Evolutionary conservation across 2,329 filamentous ascomycete species (phyloP).

Genomic region (Fusarium globosum): DNA sequence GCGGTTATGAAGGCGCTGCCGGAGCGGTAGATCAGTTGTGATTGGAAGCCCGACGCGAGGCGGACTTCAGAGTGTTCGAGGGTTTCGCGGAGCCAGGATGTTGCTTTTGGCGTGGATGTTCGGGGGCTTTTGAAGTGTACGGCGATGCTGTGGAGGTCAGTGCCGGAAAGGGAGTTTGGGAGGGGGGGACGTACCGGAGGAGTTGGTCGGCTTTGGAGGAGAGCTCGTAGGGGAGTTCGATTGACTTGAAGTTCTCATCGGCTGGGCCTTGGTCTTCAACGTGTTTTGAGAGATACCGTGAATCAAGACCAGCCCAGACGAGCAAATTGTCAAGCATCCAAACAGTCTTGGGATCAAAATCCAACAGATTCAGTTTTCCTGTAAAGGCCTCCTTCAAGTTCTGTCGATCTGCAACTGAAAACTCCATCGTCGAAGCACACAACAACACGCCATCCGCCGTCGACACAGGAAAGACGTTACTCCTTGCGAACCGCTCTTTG

Average conservation of each 20-base stretch:
- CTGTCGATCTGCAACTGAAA: slow-evolving; percentile 34
- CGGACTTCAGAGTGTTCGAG: slow-evolving; percentile 33
- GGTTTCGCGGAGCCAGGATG: slow-evolving; percentile 26
- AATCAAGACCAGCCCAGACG: slow-evolving; percentile 37
- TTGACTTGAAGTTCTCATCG: slow-evolving; percentile 29
- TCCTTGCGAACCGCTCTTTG: slow-evolving; percentile 21
- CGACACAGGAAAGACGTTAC: slow-evolving; percentile 32
- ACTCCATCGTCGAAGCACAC: slow-evolving; percentile 37
- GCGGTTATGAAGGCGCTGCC: slow-evolving; percentile 26
- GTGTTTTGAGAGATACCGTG: slow-evolving; percentile 33
- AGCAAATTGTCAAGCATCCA: slow-evolving; percentile 36
- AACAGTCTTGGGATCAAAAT: slow-evolving; percentile 32
- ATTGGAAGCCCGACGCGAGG: slow-evolving; percentile 1
- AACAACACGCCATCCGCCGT: slow-evolving; percentile 23
- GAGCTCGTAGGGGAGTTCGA: slow-evolving; percentile 29
- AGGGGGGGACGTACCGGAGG: slow-evolving; percentile 15
- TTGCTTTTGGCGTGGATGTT: slow-evolving; percentile 10
- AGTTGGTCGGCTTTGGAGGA: slow-evolving; percentile 33
- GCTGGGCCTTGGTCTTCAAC: slow-evolving; percentile 21
- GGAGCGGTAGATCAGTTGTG: slow-evolving; percentile 19
- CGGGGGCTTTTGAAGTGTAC: slow-evolving; percentile 38
- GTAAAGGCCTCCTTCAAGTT: slow-evolving; percentile 31
- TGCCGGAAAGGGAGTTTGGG: fast-evolving
- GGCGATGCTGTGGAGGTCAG: slow-evolving; percentile 25
- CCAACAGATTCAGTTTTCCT: slow-evolving; percentile 31